Percentiles rank a stretch among this genome's conserved stretches.
phyloP scores from a whole-genome alignment of 306 rosid genomes.

The Vigna radiata region DNA sequence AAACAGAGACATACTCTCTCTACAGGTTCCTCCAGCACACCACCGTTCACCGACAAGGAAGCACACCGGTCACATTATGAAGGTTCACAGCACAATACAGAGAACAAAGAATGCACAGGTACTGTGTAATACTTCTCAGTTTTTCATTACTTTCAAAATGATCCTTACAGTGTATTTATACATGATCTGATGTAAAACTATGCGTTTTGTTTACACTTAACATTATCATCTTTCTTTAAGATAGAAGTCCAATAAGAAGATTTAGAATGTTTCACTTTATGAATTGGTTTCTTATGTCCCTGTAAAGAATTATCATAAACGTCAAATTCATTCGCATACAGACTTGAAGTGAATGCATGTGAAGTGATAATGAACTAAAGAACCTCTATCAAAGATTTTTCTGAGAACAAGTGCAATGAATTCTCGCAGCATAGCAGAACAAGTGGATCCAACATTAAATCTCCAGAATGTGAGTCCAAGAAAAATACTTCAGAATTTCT shows the following conservation, averaged over 20 bases:
- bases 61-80: no score
- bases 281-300: constrained; percentile 80
- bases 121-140: no score
- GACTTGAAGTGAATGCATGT: constrained; percentile 18
- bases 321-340: constrained; percentile 44
- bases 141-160: no score
- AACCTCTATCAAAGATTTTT: constrained; percentile 88
- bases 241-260: constrained; percentile 80
- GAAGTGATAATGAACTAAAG: constrained; percentile 40
- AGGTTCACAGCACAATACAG: no score
- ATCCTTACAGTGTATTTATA: no score
- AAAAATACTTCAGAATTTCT: no score
- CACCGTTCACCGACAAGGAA: no score
- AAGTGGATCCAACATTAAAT: constrained; percentile 59
- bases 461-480: constrained; percentile 49
- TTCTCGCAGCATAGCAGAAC: constrained; percentile 84
- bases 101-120: no score
- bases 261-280: constrained; percentile 73
- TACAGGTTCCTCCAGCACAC: no score
- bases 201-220: no score
- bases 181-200: no score
- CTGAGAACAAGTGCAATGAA: constrained; percentile 72
- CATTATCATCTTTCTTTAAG: constrained; percentile 64
- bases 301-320: constrained; percentile 45
- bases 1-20: no score